Conservation (phyloP, 1,139 yeast species). For the Trichomonascaceae sp. region DNA sequence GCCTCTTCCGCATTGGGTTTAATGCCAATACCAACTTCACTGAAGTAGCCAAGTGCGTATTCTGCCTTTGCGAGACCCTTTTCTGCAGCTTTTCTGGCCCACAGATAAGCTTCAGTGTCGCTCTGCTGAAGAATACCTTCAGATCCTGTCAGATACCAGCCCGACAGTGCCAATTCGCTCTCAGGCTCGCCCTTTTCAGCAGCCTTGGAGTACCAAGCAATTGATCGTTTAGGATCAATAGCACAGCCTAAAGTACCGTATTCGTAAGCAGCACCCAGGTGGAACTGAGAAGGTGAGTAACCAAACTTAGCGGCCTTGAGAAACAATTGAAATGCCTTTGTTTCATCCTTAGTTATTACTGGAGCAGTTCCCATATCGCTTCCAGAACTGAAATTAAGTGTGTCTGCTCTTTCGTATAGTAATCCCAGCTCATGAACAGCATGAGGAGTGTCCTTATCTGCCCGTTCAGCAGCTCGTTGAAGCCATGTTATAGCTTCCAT, state of each 20-base stretch:
- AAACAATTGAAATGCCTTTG: constrained; percentile 63
- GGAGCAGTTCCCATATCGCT: constrained; percentile 21
- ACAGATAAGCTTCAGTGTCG: constrained; percentile 74
- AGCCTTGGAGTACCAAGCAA: constrained; percentile 86
- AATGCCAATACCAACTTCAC: constrained; percentile 74
- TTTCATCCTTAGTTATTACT: constrained; percentile 38
- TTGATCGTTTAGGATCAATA: constrained; percentile 63
- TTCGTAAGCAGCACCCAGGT: constrained; percentile 82
- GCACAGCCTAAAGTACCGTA: constrained; percentile 69
- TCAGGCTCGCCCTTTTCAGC: constrained; percentile 69
- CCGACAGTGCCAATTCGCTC: constrained; percentile 82
- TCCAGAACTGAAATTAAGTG: constrained; percentile 39
- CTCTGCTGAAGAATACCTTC: constrained; percentile 62
- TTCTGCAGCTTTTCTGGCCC: constrained; percentile 86
- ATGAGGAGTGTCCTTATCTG: constrained; percentile 44
- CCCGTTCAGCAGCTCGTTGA: constrained; percentile 45
- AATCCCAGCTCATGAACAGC: constrained; percentile 63
- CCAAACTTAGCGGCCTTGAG: constrained; percentile 71
- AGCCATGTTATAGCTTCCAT: constrained; percentile 51
- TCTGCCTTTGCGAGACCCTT: constrained; percentile 78
- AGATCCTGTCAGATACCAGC: constrained; percentile 88
- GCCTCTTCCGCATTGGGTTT: constrained; percentile 44
- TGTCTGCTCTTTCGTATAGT: constrained; percentile 56
- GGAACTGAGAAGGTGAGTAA: constrained; percentile 77
- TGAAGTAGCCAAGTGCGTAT: constrained; percentile 74